Evolutionary conservation across 2,329 filamentous ascomycete species (phyloP).

Genomic region (Fusarium annulatum): DNA sequence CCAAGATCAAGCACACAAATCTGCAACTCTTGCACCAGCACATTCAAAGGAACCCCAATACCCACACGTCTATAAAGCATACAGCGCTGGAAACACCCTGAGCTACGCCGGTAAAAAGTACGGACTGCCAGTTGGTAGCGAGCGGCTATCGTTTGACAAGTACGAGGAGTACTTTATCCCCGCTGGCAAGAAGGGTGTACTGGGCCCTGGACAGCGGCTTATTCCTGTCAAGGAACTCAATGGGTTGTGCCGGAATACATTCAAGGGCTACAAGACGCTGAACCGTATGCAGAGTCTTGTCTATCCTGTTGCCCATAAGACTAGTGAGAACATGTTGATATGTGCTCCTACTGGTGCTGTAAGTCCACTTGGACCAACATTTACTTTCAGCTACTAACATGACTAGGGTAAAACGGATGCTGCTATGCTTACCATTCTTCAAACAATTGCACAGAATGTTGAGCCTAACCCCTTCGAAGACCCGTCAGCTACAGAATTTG

Average conservation of each 20-base stretch:
- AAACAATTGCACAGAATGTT: constrained; percentile 87
- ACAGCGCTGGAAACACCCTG: constrained; percentile 87
- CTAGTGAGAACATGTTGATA: constrained; percentile 98
- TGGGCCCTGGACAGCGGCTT: constrained; percentile 79
- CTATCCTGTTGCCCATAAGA: constrained; percentile 94
- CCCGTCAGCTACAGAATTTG: constrained; percentile 79
- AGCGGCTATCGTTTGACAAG: constrained; percentile 75
- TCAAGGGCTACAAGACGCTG: constrained; percentile 90
- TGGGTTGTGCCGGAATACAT: constrained; percentile 88
- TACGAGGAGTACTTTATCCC: constrained; percentile 94
- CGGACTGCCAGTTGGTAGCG: constrained; percentile 79
- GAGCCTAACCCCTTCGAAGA: constrained; percentile 82
- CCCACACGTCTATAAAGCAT: constrained; percentile 90
- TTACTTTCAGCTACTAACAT: constrained; percentile 21
- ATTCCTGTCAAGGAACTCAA: constrained; percentile 86
- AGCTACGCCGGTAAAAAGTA: constrained; percentile 85
- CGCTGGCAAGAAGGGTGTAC: constrained; percentile 79
- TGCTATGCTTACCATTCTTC: constrained; percentile 95
- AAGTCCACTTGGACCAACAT: constrained; percentile 51
- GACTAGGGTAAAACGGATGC: constrained; percentile 91
- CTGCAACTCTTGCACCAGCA: constrained; percentile 75
- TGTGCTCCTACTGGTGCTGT: constrained; percentile 95
- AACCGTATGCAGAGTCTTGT: constrained; percentile 99
- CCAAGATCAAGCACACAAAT: constrained; percentile 87
- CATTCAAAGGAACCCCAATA: constrained; percentile 81